Percentiles rank a stretch among this genome's conserved stretches.
These are phyloP conservation scores for Camellia lanceoleosa DNA, from an alignment of 148 eudicot species.

Conservation along the genomic window DNA sequence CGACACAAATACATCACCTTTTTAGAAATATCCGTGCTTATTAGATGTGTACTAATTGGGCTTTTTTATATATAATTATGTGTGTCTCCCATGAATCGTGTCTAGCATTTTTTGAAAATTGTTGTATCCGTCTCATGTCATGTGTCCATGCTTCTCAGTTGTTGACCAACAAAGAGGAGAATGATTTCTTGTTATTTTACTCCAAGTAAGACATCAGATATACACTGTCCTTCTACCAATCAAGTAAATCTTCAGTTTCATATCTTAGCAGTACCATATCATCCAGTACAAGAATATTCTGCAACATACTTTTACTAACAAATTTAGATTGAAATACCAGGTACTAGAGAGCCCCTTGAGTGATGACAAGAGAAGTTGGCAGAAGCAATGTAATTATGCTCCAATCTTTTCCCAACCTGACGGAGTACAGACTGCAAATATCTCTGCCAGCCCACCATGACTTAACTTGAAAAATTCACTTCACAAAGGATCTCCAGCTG, in stretches of 20 bases:
- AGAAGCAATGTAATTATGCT: slow-evolving; percentile 30
- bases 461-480: slow-evolving; percentile 12
- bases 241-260: slow-evolving; percentile 6
- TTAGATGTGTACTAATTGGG: too few species aligned
- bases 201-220: not conserved
- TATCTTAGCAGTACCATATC: not conserved
- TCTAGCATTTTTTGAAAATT: too few species aligned
- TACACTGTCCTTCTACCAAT: not conserved
- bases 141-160: not conserved
- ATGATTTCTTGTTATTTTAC: not conserved
- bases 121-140: too few species aligned
- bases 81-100: too few species aligned
- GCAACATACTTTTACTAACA: slow-evolving; percentile 14
- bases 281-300: not conserved
- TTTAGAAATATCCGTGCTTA: too few species aligned
- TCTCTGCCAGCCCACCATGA: slow-evolving; percentile 69
- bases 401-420: slow-evolving; percentile 50
- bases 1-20: too few species aligned
- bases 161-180: not conserved
- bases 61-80: too few species aligned
- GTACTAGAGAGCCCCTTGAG: slow-evolving; percentile 23
- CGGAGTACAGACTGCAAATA: slow-evolving; percentile 48
- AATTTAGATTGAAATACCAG: slow-evolving; percentile 24
- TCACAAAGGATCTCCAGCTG: not conserved
- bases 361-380: slow-evolving; percentile 27